Base-by-base conservation (phyloP, 108 stramenopile species). In the Schizochytrium sp. region DNA sequence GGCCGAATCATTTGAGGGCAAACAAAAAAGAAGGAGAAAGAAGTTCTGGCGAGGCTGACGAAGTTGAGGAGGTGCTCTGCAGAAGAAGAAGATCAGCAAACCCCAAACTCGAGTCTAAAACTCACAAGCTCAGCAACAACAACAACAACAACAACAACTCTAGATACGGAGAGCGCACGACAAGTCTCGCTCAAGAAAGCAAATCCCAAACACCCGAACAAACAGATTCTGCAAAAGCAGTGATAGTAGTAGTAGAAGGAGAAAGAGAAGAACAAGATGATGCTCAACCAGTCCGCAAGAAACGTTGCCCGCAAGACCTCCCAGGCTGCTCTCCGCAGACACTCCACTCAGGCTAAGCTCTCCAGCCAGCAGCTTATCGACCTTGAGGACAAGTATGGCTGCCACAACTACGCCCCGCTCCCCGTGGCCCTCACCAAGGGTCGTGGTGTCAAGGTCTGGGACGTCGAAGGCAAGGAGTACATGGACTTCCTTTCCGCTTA, bases 401-500 rank as follows among this genome's bases (percentile, higher is more conserved):
- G 98, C 8, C 95, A 97, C 89, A 99, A 99, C 94, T 99, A 99
- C 91, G 94, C 96, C 91, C 99, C 99, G 15, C 92, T 99, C 44
- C 99, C 99, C 44, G 98, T 97, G 12, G 98, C 98, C 4, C 93
- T 99, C 42, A 46, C 76, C 3, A 95, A 92, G 61, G 98, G 96
- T 88, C 44, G 90, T 72, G 95, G 94, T n/a, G 42, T 15, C 44
- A 59, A 46, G 47, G 47, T 90, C 92, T 92, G 90, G 90, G 93
- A 93, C 87, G 94, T 93, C 55, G 94, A 94, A 19, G 93, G 93
- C 45, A 94, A 93, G 87, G 92, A 96, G 91, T 98, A 99, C 92
- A 96, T 94, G 90, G 99, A 99, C 90, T 99, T 97, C 92, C 94
- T 99, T 64, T 95, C 96, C 40, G 99, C 99, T 41, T 99, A 99